phyloP scores from a whole-genome alignment of 106 monocot genomes.

The Xerophyta viscosa region DNA sequence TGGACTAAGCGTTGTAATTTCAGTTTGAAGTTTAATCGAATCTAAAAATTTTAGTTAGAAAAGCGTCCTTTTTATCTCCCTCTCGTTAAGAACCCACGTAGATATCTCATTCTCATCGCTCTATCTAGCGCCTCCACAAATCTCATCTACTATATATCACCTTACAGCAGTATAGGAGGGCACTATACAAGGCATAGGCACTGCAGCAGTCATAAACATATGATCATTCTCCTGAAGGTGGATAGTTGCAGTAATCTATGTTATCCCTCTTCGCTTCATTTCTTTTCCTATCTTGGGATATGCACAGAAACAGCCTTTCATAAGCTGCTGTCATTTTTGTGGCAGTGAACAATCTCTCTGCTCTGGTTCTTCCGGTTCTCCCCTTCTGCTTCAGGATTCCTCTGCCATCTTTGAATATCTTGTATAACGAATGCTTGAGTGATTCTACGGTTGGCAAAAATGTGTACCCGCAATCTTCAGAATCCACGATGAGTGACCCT shows the following conservation, averaged over 20 bases:
- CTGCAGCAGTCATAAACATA: no score
- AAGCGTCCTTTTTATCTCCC: no score
- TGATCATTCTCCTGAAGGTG: constrained; percentile 29
- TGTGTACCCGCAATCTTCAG: constrained; percentile 56
- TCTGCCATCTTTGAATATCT: constrained; percentile 32
- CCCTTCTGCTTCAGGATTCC: constrained; percentile 40
- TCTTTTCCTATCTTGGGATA: constrained; percentile 17
- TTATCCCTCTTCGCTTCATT: constrained; percentile 1
- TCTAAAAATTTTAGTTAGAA: no score
- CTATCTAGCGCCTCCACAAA: no score
- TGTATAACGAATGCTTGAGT: constrained; percentile 33
- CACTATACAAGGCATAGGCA: no score
- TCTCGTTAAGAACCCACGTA: no score
- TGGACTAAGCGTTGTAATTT: no score
- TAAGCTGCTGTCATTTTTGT: constrained; percentile 71
- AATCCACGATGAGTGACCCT: constrained; percentile 43
- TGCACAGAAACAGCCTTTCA: constrained; percentile 82
- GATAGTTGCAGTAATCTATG: constrained; percentile 49
- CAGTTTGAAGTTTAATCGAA: no score
- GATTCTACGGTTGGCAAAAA: constrained; percentile 60
- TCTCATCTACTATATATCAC: no score
- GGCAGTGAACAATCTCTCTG: constrained; percentile 40
- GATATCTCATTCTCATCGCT: no score
- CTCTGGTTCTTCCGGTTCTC: constrained; percentile 37
- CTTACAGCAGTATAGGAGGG: no score